phyloP scores from a whole-genome alignment of 1,284 basidiomycete genomes.

The Melampsora larici-populina region DNA sequence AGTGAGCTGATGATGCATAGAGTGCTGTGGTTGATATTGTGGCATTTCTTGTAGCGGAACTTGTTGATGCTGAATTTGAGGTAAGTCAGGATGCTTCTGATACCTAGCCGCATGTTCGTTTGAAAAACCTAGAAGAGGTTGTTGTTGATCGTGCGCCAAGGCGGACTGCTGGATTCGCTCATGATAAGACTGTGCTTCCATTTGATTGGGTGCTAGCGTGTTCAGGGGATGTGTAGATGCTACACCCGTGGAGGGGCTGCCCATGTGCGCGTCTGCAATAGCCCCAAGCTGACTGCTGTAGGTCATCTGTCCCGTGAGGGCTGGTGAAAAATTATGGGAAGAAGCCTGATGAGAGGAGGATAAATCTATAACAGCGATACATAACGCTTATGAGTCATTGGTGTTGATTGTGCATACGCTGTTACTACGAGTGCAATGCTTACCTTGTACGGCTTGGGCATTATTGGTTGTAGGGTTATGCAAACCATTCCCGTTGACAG shows the following conservation, averaged over 20 bases:
- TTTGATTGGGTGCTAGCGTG: slow-evolving; percentile 16
- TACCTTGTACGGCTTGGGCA: no score
- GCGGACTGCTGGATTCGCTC: not conserved
- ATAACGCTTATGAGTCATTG: not conserved
- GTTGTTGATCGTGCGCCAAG: not conserved
- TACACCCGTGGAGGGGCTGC: slow-evolving; percentile 1
- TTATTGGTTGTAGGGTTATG: no score
- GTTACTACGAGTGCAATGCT: no score
- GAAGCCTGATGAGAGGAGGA: slow-evolving; percentile 2
- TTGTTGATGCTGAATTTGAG: slow-evolving; percentile 17
- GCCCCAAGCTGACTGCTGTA: slow-evolving; percentile 41
- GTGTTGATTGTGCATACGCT: not conserved
- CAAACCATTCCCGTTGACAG: no score
- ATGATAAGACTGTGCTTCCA: not conserved
- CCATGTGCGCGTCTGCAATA: slow-evolving; percentile 43
- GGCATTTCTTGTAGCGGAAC: not conserved
- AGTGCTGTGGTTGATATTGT: not conserved
- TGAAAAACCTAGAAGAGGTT: not conserved
- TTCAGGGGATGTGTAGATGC: not conserved
- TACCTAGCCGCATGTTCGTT: not conserved
- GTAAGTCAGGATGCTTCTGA: no score
- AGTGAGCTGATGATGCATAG: not conserved
- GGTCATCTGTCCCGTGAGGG: not conserved
- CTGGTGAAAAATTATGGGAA: slow-evolving; percentile 2
- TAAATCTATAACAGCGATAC: not conserved